These are phyloP conservation scores for Melanogaster broomeanus DNA, from an alignment of 768 basidiomycete genomes.

Conservation along the genomic window DNA sequence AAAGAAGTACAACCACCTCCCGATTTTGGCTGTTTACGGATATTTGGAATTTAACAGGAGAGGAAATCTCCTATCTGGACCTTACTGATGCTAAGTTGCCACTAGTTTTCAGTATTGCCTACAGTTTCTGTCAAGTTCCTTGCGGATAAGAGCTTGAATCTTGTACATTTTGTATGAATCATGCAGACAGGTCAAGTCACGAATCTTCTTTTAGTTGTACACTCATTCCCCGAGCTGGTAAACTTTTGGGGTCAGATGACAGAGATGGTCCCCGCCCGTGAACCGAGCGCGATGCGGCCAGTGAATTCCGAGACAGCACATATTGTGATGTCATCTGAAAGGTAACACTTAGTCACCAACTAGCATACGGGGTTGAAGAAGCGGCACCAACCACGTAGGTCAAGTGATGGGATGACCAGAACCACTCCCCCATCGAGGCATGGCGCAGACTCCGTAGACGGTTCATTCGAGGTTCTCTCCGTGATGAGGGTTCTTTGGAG, in stretches of 20 bases:
- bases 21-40: background rate
- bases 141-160: too few relatives aligned
- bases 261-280: slow-evolving; percentile 36
- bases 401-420: slow-evolving; percentile 23
- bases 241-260: slow-evolving; percentile 11
- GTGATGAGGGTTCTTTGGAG: background rate
- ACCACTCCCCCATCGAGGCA: slow-evolving; percentile 13
- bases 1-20: background rate
- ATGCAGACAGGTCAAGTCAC: too few relatives aligned
- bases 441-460: background rate
- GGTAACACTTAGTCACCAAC: background rate
- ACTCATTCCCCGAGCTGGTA: too few relatives aligned
- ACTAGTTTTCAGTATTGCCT: too few relatives aligned
- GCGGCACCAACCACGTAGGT: slow-evolving; percentile 29
- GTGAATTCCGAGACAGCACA: slow-evolving; percentile 49
- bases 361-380: background rate
- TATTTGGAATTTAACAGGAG: background rate
- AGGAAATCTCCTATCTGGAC: background rate
- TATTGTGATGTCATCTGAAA: slow-evolving; percentile 44
- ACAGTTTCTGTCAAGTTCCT: too few relatives aligned
- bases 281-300: slow-evolving; percentile 45
- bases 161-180: too few relatives aligned
- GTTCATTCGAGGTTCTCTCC: background rate
- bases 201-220: too few relatives aligned
- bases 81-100: background rate